Conservation (phyloP, 2,329 filamentous ascomycete species). For the Aspergillus arachidicola region DNA sequence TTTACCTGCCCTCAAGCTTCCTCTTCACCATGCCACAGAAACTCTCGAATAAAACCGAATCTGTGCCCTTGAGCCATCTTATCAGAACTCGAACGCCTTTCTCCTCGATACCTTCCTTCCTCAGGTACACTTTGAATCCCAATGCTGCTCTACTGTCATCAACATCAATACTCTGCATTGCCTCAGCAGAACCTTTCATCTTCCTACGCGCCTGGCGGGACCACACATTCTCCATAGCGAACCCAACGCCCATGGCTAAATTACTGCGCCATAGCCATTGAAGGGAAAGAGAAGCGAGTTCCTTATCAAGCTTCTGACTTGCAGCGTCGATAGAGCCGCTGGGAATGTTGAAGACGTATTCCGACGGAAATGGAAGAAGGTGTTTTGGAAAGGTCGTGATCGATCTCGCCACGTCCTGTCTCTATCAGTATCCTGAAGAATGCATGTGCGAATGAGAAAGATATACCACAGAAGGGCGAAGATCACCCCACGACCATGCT, state of each 20-base stretch:
- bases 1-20: conserved; percentile 40
- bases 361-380: conserved; percentile 56
- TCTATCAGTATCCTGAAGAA: conserved; percentile 8
- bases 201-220: conserved; percentile 70
- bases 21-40: conserved; percentile 78
- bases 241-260: conserved; percentile 60
- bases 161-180: conserved; percentile 34
- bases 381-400: conserved; percentile 52
- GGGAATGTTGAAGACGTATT: conserved; percentile 47
- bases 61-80: conserved; percentile 75
- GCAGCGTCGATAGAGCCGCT: conserved; percentile 32
- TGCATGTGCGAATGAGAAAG: not conserved
- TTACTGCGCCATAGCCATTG: conserved; percentile 65
- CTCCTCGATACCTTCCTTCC: conserved; percentile 33
- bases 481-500: conserved; percentile 78
- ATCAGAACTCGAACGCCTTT: conserved; percentile 55
- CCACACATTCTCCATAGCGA: conserved; percentile 73
- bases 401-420: conserved; percentile 37
- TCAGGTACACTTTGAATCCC: conserved; percentile 61
- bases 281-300: conserved; percentile 61
- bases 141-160: conserved; percentile 49
- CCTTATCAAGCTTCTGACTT: conserved; percentile 45
- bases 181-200: conserved; percentile 33
- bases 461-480: conserved; percentile 62
- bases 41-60: conserved; percentile 78